Evolutionary conservation across 495 filamentous ascomycete genomes (phyloP).

Genomic region (Podospora anserina): DNA sequence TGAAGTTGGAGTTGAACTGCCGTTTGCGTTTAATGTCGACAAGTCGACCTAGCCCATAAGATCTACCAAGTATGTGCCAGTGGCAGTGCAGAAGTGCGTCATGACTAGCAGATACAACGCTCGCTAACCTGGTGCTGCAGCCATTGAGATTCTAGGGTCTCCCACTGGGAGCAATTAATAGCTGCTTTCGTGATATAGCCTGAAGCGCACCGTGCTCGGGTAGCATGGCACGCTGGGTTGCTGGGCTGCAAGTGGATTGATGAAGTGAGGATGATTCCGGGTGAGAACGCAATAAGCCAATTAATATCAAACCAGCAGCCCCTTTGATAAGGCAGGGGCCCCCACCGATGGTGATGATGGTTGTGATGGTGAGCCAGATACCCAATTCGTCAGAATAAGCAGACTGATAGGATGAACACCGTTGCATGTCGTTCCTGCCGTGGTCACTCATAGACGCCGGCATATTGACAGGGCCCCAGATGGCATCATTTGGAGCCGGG

Average conservation of each 20-base stretch:
- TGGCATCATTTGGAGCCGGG: slow-evolving; percentile 6
- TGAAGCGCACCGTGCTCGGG: slow-evolving; percentile 19
- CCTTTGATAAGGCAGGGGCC: slow-evolving; percentile 23
- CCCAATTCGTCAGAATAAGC: slow-evolving; percentile 20
- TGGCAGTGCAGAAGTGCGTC: background rate
- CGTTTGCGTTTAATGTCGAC: background rate
- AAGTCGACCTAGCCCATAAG: background rate
- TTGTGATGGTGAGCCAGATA: background rate
- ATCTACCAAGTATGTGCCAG: background rate
- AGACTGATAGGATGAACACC: slow-evolving; percentile 27
- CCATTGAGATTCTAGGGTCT: background rate
- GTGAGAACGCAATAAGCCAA: slow-evolving; percentile 30
- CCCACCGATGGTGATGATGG: slow-evolving; percentile 18
- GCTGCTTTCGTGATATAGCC: slow-evolving; percentile 24
- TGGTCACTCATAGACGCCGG: slow-evolving; percentile 15
- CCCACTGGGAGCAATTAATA: slow-evolving; percentile 16
- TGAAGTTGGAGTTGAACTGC: background rate
- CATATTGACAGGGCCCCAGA: slow-evolving; percentile 13
- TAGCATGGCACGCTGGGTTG: slow-evolving; percentile 1
- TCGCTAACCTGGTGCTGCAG: background rate
- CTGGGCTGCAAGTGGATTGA: slow-evolving; percentile 21
- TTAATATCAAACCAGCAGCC: slow-evolving; percentile 32
- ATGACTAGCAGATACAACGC: background rate
- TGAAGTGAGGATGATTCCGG: slow-evolving; percentile 21
- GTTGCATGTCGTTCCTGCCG: slow-evolving; percentile 12